Evolutionary conservation across 2,329 filamentous ascomycete genomes (phyloP).

Genomic region (Colletotrichum karsti): DNA sequence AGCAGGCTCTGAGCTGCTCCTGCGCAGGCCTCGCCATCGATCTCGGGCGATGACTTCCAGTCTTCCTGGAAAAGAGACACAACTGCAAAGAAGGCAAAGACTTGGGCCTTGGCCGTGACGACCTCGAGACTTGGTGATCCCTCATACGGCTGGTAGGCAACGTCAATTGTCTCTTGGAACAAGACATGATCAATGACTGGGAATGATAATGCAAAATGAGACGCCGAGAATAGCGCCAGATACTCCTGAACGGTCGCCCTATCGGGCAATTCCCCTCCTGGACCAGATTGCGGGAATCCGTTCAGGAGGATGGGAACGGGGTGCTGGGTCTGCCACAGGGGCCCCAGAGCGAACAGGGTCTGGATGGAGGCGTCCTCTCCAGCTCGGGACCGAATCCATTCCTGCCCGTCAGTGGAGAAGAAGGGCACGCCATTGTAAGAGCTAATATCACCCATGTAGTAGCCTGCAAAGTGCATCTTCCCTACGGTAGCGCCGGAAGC

Average conservation of each 20-base stretch:
- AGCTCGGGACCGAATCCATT: constrained; percentile 56
- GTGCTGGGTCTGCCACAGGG: constrained; percentile 30
- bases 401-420: constrained; percentile 53
- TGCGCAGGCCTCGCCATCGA: constrained; percentile 51
- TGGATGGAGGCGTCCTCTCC: constrained; percentile 44
- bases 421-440: constrained; percentile 58
- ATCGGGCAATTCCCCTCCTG: constrained; percentile 43
- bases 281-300: not conserved
- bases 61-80: constrained; percentile 35
- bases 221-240: constrained; percentile 35
- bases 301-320: constrained; percentile 24
- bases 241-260: constrained; percentile 37
- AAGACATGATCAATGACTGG: constrained; percentile 56
- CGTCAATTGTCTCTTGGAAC: constrained; percentile 52
- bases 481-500: constrained; percentile 34
- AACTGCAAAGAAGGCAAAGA: constrained; percentile 57
- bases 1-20: constrained; percentile 51
- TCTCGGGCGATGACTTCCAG: constrained; percentile 3
- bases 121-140: constrained; percentile 33
- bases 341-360: constrained; percentile 32
- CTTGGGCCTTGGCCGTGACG: constrained; percentile 51
- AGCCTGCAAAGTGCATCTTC: constrained; percentile 56
- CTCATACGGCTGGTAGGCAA: constrained; percentile 48
- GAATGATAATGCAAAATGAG: constrained; percentile 53
- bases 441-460: constrained; percentile 55